These are phyloP conservation scores for Paracoccidioides brasiliensis DNA, from an alignment of 2,329 filamentous ascomycete genomes.

Conservation along the genomic window DNA sequence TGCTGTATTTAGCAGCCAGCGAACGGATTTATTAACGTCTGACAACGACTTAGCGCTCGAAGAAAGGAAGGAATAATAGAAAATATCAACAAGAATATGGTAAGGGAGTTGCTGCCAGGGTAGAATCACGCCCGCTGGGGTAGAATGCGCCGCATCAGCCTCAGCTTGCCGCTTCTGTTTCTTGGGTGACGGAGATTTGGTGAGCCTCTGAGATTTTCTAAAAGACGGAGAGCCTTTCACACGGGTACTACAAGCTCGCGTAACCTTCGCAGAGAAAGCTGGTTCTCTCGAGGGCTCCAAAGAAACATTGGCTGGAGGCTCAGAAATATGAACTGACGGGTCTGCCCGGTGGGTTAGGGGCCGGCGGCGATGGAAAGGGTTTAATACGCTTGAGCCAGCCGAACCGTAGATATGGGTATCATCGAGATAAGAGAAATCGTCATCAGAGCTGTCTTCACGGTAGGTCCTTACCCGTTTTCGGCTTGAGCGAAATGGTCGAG, in stretches of 20 bases:
- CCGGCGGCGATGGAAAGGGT: background rate
- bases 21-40: conserved; percentile 21
- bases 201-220: conserved; percentile 6
- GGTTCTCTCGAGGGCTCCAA: background rate
- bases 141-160: conserved; percentile 7
- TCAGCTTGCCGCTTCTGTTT: conserved; percentile 3
- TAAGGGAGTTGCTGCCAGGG: conserved; percentile 53
- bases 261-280: background rate
- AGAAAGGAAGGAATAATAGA: conserved; percentile 47
- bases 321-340: background rate
- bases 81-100: conserved; percentile 55
- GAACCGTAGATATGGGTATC: background rate
- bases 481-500: conserved; percentile 24
- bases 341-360: background rate
- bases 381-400: background rate
- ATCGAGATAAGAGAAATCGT: conserved; percentile 10
- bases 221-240: conserved; percentile 7
- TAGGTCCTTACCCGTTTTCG: conserved; percentile 26
- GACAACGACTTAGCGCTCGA: conserved; percentile 36
- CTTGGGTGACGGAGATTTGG: conserved; percentile 4
- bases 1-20: conserved; percentile 54
- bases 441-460: conserved; percentile 25
- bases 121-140: conserved; percentile 31
- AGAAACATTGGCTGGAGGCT: background rate
- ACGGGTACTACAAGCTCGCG: conserved; percentile 5